These are phyloP conservation scores for Coemansia sp. DNA, from an alignment of 192 early-diverging fungal genomes.

Conservation along the genomic window DNA sequence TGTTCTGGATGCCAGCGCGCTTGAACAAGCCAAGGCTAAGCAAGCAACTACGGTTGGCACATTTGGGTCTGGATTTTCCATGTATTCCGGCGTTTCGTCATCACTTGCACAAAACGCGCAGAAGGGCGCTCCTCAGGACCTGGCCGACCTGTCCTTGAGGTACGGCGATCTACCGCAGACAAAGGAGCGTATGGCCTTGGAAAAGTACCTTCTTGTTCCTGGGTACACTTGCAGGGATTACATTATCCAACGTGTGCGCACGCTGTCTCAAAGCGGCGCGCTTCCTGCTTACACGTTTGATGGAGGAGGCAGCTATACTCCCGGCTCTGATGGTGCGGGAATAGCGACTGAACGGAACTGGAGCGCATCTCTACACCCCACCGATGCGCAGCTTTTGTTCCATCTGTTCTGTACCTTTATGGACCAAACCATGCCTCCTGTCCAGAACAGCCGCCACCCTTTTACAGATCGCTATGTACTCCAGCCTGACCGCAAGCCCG, in stretches of 20 bases:
- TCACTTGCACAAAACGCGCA: slow-evolving; percentile 9
- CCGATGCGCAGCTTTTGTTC: slow-evolving; percentile 64
- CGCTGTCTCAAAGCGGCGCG: slow-evolving; percentile 46
- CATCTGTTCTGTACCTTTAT: slow-evolving; percentile 65
- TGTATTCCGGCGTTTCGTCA: slow-evolving; percentile 13
- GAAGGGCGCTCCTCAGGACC: slow-evolving; percentile 27
- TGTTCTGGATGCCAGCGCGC: slow-evolving; percentile 28
- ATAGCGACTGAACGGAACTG: slow-evolving; percentile 20
- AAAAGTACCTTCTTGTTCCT: slow-evolving; percentile 53
- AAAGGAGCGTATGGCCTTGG: slow-evolving; percentile 56
- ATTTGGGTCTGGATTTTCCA: slow-evolving; percentile 17
- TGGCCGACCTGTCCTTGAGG: slow-evolving; percentile 39
- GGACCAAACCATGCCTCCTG: slow-evolving; percentile 61
- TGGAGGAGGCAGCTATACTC: slow-evolving; percentile 29
- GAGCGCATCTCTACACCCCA: slow-evolving; percentile 42
- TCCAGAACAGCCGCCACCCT: slow-evolving; percentile 51
- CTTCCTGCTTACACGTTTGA: slow-evolving; percentile 49
- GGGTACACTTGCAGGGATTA: slow-evolving; percentile 44
- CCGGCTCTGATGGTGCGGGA: background rate
- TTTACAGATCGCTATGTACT: slow-evolving; percentile 63
- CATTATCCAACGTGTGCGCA: slow-evolving; percentile 44
- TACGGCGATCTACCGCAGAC: slow-evolving; percentile 46
- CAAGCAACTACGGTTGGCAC: background rate
- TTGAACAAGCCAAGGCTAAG: slow-evolving; percentile 35
- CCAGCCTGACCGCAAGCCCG: slow-evolving; percentile 55